These are phyloP conservation scores for Fusarium miscanthi DNA, from an alignment of 2,329 filamentous ascomycete genomes.

Conservation along the genomic window DNA sequence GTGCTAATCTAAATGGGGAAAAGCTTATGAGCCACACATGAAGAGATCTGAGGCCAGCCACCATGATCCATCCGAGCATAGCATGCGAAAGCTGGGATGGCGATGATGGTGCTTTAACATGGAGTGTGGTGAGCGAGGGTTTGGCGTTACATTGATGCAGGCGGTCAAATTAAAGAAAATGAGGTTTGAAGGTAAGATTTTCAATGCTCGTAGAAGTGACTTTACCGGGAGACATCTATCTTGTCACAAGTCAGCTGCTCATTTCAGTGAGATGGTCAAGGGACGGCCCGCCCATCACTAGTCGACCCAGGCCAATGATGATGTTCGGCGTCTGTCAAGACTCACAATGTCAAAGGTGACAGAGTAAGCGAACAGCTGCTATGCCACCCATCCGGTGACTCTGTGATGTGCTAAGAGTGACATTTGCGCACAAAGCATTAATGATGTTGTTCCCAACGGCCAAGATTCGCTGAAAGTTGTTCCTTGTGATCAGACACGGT, in stretches of 20 bases:
- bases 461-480: slow-evolving; percentile 1
- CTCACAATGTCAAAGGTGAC: neutral
- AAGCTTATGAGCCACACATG: slow-evolving; percentile 38
- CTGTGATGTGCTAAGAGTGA: slow-evolving; percentile 3
- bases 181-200: neutral
- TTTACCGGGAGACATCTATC: neutral
- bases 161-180: slow-evolving; percentile 2
- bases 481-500: slow-evolving; percentile 16
- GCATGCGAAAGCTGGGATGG: slow-evolving; percentile 6
- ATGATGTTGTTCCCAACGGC: neutral
- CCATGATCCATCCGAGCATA: slow-evolving; percentile 28
- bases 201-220: neutral
- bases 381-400: slow-evolving; percentile 7
- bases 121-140: slow-evolving; percentile 13
- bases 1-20: slow-evolving; percentile 39
- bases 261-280: slow-evolving; percentile 38
- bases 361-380: slow-evolving; percentile 13
- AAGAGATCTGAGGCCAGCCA: slow-evolving; percentile 43
- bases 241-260: slow-evolving; percentile 34
- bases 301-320: slow-evolving; percentile 22
- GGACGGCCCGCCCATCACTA: slow-evolving; percentile 44
- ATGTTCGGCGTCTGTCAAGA: too few relatives aligned
- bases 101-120: slow-evolving; percentile 19
- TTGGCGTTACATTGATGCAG: slow-evolving; percentile 28
- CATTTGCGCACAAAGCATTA: slow-evolving; percentile 12